phyloP scores from a whole-genome alignment of 257 asterid genomes.

The Primulina eburnea region DNA sequence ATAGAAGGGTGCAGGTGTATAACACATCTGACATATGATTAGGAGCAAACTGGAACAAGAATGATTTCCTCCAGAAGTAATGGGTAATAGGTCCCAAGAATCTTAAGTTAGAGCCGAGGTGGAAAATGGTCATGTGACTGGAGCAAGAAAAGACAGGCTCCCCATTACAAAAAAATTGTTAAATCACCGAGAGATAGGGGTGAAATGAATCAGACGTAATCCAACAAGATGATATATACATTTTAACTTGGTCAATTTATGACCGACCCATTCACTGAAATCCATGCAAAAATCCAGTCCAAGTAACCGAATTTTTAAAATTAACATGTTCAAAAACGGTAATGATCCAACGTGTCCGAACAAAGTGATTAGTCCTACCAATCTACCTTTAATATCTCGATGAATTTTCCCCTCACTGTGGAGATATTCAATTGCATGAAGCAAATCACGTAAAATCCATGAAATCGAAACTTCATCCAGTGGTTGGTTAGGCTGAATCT shows the following conservation, averaged over 20 bases:
- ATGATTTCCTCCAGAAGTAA: not conserved
- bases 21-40: conserved; percentile 6
- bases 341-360: conserved; percentile 5
- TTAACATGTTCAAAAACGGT: conserved; percentile 3
- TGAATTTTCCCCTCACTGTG: conserved; percentile 98
- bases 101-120: not conserved
- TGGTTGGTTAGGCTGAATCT: conserved; percentile 97
- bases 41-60: not conserved
- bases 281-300: not conserved
- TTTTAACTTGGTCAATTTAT: not conserved
- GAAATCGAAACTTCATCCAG: conserved; percentile 95
- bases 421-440: conserved; percentile 93
- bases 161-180: not conserved
- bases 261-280: not conserved
- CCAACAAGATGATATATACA: not conserved
- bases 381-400: conserved; percentile 93
- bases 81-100: not conserved
- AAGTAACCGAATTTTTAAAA: too few relatives aligned
- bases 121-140: not conserved
- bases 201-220: not conserved
- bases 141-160: not conserved
- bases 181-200: not conserved
- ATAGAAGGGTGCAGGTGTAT: conserved; percentile 4
- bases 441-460: conserved; percentile 90
- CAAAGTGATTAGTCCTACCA: conserved; percentile 17